A percentile compares a stretch with the other conserved stretches of the same genome.
Evolutionary conservation across 768 basidiomycete genomes (phyloP).

Genomic region (Amanita jacksonii): DNA sequence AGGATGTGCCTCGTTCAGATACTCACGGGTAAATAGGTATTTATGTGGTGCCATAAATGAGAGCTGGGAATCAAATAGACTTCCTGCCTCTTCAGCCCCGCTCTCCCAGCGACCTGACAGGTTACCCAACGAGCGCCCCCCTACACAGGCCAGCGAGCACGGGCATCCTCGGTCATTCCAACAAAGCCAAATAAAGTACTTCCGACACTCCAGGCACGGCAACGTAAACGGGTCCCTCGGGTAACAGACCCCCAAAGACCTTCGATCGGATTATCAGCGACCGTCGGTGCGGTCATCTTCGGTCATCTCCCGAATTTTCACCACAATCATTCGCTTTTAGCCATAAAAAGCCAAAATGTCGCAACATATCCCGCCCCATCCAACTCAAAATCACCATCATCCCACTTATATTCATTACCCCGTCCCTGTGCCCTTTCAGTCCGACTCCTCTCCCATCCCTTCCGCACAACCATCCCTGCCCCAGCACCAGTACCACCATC

Average conservation of each 20-base stretch:
- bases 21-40: neutral
- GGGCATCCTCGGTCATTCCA: constrained; percentile 7
- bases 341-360: constrained; percentile 23
- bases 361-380: constrained; percentile 30
- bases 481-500: neutral
- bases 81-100: constrained; percentile 4
- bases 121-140: too few species aligned
- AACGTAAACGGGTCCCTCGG: constrained; percentile 4
- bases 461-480: constrained; percentile 12
- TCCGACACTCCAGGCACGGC: constrained; percentile 1
- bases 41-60: constrained; percentile 4
- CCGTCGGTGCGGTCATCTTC: constrained; percentile 8
- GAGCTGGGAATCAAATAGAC: constrained; percentile 2
- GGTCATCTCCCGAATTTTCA: constrained; percentile 6
- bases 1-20: too few species aligned
- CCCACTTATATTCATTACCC: constrained; percentile 12
- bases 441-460: neutral
- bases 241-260: constrained; percentile 8
- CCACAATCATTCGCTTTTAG: neutral
- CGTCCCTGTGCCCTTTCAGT: neutral
- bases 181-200: constrained; percentile 8
- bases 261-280: constrained; percentile 9
- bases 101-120: constrained; percentile 5
- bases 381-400: constrained; percentile 9
- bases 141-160: neutral